Base-by-base conservation (phyloP, 1,284 basidiomycete genomes). In the Cerrena zonata region DNA sequence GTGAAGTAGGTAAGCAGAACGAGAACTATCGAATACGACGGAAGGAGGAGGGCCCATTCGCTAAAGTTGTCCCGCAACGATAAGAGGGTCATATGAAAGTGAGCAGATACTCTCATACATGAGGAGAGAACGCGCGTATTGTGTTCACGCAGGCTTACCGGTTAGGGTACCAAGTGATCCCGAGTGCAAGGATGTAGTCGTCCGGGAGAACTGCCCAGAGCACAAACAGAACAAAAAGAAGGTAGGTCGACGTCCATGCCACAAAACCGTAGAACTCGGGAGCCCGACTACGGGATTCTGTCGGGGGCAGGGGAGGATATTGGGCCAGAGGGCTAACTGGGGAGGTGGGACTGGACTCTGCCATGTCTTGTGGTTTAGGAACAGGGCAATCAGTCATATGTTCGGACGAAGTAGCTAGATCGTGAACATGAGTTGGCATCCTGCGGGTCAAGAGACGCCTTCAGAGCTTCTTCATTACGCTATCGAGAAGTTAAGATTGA, bases 251-350 rank as follows among this genome's bases (percentile, higher is more conserved):
- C 7, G 87, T 81, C 79, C 84, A 87, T 11, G 86, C 89, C 10
- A 90, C 87, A 63, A 91, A 91, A 18, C 91, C 91, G 61, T 94
- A 94, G 61, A 92, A 89, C 67, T 94, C 91, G 46, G 85, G 75
- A 11, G 84, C 82, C 13, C 84, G 78, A 62, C 79, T 81, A 58
- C 76, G 76, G 56, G 70, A 59, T 56, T 75, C 76, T 37, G 59
- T 65, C 39, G 67, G 69, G 4, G 64, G 66, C 34, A 68, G 61
- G 11, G 76, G 72, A 41, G 79, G 76, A 59, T 70, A 78, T 2
- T 71, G 70, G 18, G 79, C 79, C 38, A 82, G 66, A 5, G 80
- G 79, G n/a, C 75, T 69, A 2, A 72, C 61, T 2, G 80, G 77
- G 13, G 79, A 78, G 5, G 76, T 78, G 26, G 76, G 74, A 47